These are phyloP conservation scores for Adiantum capillusveneris DNA, from an alignment of 75 land plant genomes.

Conservation along the genomic window DNA sequence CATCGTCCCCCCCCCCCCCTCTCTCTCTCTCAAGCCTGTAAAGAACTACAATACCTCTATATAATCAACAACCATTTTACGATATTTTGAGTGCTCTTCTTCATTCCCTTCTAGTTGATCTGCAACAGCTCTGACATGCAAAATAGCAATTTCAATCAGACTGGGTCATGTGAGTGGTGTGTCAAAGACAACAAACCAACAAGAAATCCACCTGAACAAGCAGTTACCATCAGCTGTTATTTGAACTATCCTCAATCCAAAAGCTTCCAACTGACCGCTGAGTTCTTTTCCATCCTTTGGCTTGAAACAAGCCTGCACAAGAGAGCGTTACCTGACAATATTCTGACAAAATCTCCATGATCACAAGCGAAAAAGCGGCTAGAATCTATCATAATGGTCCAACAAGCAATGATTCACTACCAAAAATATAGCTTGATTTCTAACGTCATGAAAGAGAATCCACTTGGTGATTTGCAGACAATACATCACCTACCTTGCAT, in stretches of 20 bases:
- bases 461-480: too few relatives aligned
- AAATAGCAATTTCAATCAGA: too few relatives aligned
- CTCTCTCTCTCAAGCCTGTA: too few relatives aligned
- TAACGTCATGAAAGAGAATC: too few relatives aligned
- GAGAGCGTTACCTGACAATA: too few relatives aligned
- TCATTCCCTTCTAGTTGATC: conserved; percentile 87
- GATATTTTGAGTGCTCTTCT: conserved; percentile 73
- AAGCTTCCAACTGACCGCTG: conserved; percentile 53
- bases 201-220: conserved; percentile 64
- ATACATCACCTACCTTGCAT: too few relatives aligned
- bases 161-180: neutral
- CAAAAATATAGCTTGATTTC: too few relatives aligned
- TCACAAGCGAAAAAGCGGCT: too few relatives aligned
- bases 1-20: too few relatives aligned
- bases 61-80: conserved; percentile 64
- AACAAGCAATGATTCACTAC: too few relatives aligned
- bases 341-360: too few relatives aligned
- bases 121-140: conserved; percentile 59
- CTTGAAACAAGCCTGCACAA: conserved; percentile 6
- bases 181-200: neutral
- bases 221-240: conserved; percentile 93
- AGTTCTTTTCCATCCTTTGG: conserved; percentile 30
- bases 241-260: conserved; percentile 60
- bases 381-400: too few relatives aligned
- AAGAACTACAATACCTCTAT: conserved; percentile 38